Evolutionary conservation across 495 filamentous ascomycete species (phyloP), one percentile per base, ranked within the genome.

Genomic region (Pyronema domesticum): DNA sequence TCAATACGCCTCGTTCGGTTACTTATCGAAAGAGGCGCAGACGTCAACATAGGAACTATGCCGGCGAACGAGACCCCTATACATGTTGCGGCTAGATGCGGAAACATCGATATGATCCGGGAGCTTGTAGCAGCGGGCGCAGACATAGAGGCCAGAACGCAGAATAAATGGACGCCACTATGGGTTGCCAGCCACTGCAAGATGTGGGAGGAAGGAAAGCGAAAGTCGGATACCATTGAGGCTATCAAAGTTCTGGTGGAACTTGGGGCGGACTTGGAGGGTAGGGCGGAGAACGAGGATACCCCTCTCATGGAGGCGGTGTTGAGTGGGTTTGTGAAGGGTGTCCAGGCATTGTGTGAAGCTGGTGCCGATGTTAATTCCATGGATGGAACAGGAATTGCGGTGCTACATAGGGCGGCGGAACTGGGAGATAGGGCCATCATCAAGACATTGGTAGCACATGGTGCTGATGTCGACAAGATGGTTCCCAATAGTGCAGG

Each of bases 1-100:
- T 49, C 56, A n/a, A 54, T 57, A n/a, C 37, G 42, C 10, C 51
- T 55, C 1, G 59, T 61, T 6, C 19, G 58, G 0, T 9, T 54
- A 1, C 54, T 61, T 9, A 53, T 61, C 6, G 54, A 35, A 5
- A 14, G 40, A 15, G 59, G 59, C 17, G 48, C 30, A 1, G 30
- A 51, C 9, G 35, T 51, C n/a, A 53, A 53, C 13, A 30, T 30
- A 1, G 37, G 35, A 3, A 14, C 17, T 15, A 35, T 18, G 2
- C 14, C 40, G 9, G 34, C 13, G 11, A 30, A 30, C 3, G 51
- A 53, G 6, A 53, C 51, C 3, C 15, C 37, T 15, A 15, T 53
- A 3, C 51, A 53, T 53, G 8, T 7, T 40, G 51, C 51, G 13
- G 51, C 37, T 3, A 0, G 15, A 15, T 19, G 51, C 15, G 37